A percentile compares a stretch with the other conserved stretches of the same genome.
phyloP scores from a whole-genome alignment of 306 rosid genomes.

The Vigna reflexopilosa region DNA sequence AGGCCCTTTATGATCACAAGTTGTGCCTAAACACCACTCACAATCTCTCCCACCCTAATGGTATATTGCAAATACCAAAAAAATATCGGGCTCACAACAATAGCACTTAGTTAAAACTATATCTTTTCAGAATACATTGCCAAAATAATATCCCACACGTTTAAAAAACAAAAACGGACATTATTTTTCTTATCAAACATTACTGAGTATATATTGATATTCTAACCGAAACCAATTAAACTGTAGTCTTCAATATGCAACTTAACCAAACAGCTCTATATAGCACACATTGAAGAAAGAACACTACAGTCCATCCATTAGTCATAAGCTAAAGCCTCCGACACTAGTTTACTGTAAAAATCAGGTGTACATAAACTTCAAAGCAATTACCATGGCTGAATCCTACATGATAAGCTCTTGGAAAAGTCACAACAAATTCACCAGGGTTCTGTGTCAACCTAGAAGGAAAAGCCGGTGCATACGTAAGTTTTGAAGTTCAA shows the following conservation, averaged over 20 bases:
- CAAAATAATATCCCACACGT: slow-evolving; percentile 18
- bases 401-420: slow-evolving; percentile 99
- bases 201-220: slow-evolving; percentile 35
- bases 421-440: slow-evolving; percentile 98
- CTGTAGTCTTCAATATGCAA: slow-evolving; percentile 31
- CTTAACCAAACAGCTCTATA: slow-evolving; percentile 10
- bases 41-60: slow-evolving; percentile 8
- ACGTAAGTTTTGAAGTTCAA: slow-evolving; percentile 51
- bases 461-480: slow-evolving; percentile 48
- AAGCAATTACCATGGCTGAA: slow-evolving; percentile 97
- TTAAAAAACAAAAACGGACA: not conserved
- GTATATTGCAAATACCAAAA: slow-evolving; percentile 23
- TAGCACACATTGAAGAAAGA: slow-evolving; percentile 36
- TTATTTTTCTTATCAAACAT: not conserved
- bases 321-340: slow-evolving; percentile 17
- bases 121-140: slow-evolving; percentile 2
- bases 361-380: slow-evolving; percentile 35
- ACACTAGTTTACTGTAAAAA: slow-evolving; percentile 29
- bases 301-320: slow-evolving; percentile 17
- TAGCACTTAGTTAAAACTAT: slow-evolving; percentile 13
- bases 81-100: slow-evolving; percentile 12
- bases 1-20: slow-evolving; percentile 21
- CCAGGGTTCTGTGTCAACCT: slow-evolving; percentile 99
- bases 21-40: not conserved
- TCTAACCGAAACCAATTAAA: slow-evolving; percentile 17